Conservation (phyloP, 805 yeast species). For the Lachancea nothofagi region DNA sequence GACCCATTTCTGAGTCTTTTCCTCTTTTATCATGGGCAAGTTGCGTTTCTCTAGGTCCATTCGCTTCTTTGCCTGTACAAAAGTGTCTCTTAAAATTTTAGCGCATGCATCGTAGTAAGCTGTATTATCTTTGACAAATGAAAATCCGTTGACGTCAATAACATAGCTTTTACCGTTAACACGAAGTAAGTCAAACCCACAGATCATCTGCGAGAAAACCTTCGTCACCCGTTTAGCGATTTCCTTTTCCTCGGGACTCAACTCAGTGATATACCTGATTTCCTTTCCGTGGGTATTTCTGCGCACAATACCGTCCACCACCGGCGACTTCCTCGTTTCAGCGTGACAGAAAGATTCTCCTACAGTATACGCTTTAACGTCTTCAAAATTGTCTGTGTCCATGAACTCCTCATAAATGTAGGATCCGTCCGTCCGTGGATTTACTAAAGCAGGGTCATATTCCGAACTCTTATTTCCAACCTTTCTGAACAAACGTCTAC, state of each 20-base stretch:
- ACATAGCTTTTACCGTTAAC: conserved; percentile 86
- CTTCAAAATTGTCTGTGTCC: conserved; percentile 98
- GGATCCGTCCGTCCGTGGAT: conserved; percentile 85
- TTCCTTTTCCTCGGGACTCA: conserved; percentile 64
- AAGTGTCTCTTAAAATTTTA: conserved; percentile 65
- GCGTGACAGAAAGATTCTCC: conserved; percentile 92
- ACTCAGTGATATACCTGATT: conserved; percentile 79
- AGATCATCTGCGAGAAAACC: conserved; percentile 84
- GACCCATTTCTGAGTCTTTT: conserved; percentile 80
- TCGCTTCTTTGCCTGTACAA: conserved; percentile 53
- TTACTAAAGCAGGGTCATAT: conserved; percentile 71
- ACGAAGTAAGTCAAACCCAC: conserved; percentile 92
- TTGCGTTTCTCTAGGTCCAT: conserved; percentile 38
- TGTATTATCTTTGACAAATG: conserved; percentile 89
- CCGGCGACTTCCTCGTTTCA: conserved; percentile 96
- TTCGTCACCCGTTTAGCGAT: conserved; percentile 76
- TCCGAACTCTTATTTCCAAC: conserved; percentile 97
- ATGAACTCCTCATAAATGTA: conserved; percentile 89
- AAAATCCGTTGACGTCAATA: conserved; percentile 96
- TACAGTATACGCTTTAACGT: conserved; percentile 96
- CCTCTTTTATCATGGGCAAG: conserved; percentile 35
- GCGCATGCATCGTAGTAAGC: conserved; percentile 84
- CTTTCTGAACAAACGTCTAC: conserved; percentile 86
- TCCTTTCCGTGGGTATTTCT: conserved; percentile 98
- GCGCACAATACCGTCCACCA: conserved; percentile 97